Conservation (phyloP, 2,329 filamentous ascomycete genomes). For the Thelonectria olida region DNA sequence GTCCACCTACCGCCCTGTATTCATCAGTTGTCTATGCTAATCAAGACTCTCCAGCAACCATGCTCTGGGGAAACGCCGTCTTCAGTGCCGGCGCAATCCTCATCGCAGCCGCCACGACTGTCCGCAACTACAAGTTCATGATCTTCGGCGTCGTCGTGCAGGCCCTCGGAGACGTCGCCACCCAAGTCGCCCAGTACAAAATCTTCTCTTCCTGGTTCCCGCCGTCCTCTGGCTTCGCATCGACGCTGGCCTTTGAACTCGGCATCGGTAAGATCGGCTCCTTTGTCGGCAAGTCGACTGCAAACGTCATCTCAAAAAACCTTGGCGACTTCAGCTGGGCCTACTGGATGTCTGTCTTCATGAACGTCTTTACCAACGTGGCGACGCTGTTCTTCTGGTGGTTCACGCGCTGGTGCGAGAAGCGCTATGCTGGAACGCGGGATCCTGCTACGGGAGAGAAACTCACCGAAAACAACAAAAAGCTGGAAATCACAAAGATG, state of each 20-base stretch:
- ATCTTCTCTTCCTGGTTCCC: slow-evolving; percentile 73
- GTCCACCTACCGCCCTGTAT: slow-evolving; percentile 7
- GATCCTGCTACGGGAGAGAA: slow-evolving; percentile 68
- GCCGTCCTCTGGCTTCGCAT: slow-evolving; percentile 68
- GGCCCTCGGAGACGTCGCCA: slow-evolving; percentile 69
- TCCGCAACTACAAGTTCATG: slow-evolving; percentile 68
- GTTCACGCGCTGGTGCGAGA: slow-evolving; percentile 62
- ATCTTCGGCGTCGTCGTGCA: slow-evolving; percentile 64
- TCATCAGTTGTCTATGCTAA: not conserved
- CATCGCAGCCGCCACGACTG: slow-evolving; percentile 64
- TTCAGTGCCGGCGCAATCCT: slow-evolving; percentile 67
- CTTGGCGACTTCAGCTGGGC: slow-evolving; percentile 70
- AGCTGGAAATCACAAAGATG: slow-evolving; percentile 64
- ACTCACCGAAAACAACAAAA: slow-evolving; percentile 68
- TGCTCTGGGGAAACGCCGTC: slow-evolving; percentile 69
- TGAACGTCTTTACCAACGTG: slow-evolving; percentile 70
- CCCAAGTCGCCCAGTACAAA: slow-evolving; percentile 71
- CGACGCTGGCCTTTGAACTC: slow-evolving; percentile 68
- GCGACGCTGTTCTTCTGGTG: slow-evolving; percentile 63
- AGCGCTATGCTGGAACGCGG: slow-evolving; percentile 54
- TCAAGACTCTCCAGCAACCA: slow-evolving; percentile 53
- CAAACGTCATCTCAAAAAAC: slow-evolving; percentile 66
- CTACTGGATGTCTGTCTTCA: slow-evolving; percentile 69
- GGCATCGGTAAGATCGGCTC: slow-evolving; percentile 69
- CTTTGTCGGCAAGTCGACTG: slow-evolving; percentile 68